Conservation (phyloP, 2,329 filamentous ascomycete species). For the Aspergillus terreus region DNA sequence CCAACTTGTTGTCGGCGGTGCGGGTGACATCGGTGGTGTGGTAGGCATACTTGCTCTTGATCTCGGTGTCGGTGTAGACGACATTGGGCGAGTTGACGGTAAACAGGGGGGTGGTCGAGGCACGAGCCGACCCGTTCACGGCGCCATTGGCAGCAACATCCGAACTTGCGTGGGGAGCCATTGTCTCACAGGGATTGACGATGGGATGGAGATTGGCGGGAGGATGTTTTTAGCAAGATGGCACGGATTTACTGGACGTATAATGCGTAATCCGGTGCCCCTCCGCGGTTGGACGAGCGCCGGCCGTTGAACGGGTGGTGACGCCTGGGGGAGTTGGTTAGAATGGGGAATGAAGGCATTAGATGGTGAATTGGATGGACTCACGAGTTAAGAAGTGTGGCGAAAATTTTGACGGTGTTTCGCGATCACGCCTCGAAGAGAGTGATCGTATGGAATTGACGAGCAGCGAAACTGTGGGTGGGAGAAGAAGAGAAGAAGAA, state of each 20-base stretch:
- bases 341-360: neutral
- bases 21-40: conserved; percentile 81
- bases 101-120: conserved; percentile 59
- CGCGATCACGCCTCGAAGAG: conserved; percentile 57
- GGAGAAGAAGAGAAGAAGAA: neutral
- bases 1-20: conserved; percentile 68
- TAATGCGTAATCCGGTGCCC: conserved; percentile 61
- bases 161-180: conserved; percentile 87
- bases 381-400: conserved; percentile 96
- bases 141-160: conserved; percentile 52
- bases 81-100: conserved; percentile 90
- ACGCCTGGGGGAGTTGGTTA: conserved; percentile 52
- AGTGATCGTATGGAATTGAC: conserved; percentile 42
- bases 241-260: conserved; percentile 42
- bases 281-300: conserved; percentile 84
- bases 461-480: conserved; percentile 14
- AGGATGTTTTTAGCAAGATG: conserved; percentile 29
- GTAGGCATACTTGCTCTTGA: conserved; percentile 93
- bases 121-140: conserved; percentile 50
- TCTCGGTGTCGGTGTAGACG: conserved; percentile 78
- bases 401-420: conserved; percentile 87
- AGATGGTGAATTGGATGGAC: conserved; percentile 32
- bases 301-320: conserved; percentile 97
- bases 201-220: conserved; percentile 48
- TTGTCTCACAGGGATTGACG: conserved; percentile 45